A percentile compares a stretch with the other conserved stretches of the same genome.
Conservation (phyloP, 1,284 basidiomycete genomes). For the Malassezia sp. region DNA sequence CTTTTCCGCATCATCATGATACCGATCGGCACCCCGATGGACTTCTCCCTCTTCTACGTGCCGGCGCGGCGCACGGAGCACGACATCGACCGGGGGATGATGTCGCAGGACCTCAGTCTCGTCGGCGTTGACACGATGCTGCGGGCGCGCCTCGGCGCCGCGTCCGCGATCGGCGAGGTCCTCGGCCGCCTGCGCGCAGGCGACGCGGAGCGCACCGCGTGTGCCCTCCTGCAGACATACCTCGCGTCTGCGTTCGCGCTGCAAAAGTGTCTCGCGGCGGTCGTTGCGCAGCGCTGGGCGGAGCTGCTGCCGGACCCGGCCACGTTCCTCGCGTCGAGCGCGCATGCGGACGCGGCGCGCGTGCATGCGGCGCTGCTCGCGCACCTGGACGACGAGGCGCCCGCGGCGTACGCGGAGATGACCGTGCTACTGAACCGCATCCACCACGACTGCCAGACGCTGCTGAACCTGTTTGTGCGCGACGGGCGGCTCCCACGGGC, state of each 20-base stretch:
- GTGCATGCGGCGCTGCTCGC: constrained; percentile 58
- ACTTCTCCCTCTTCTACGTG: constrained; percentile 60
- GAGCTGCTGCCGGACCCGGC: constrained; percentile 21
- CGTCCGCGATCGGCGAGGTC: constrained; percentile 66
- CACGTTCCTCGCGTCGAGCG: constrained; percentile 19
- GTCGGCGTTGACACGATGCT: constrained; percentile 68
- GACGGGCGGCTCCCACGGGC: constrained; percentile 76
- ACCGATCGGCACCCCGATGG: constrained; percentile 71
- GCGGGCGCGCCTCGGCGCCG: constrained; percentile 68
- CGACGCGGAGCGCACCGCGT: constrained; percentile 21
- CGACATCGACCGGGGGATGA: constrained; percentile 93
- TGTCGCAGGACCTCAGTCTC: constrained; percentile 77
- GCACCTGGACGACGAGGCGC: constrained; percentile 62
- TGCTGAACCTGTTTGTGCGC: constrained; percentile 66
- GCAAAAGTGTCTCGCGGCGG: constrained; percentile 71
- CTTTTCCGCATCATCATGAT: constrained; percentile 69
- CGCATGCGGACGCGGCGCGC: constrained; percentile 17
- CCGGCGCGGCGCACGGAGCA: constrained; percentile 56
- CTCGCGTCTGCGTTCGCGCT: constrained; percentile 78
- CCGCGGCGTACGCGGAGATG: constrained; percentile 84
- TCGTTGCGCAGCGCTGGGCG: constrained; percentile 89
- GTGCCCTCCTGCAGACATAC: constrained; percentile 63
- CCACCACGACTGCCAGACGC: constrained; percentile 64
- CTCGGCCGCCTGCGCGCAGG: constrained; percentile 58
- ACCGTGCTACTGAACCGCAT: constrained; percentile 67